A percentile compares a stretch with the other conserved stretches of the same genome.
Evolutionary conservation across 257 asterid species (phyloP).

Genomic region (Solanum clarkiae): DNA sequence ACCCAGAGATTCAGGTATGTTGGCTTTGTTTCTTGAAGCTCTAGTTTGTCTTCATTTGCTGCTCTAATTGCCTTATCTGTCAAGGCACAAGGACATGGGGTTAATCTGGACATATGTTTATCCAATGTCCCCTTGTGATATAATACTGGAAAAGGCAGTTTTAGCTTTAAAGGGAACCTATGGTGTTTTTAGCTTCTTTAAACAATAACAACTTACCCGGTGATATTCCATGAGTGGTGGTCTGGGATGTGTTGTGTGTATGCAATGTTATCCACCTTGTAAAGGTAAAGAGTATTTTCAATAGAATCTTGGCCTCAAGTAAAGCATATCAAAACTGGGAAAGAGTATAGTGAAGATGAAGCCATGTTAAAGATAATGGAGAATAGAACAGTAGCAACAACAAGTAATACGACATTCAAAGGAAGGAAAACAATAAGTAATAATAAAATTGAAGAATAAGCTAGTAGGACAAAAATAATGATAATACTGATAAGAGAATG

Average conservation of each 20-base stretch:
- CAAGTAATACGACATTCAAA: not conserved
- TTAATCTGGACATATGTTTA: not conserved
- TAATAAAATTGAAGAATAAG: not conserved
- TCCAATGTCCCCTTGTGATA: not conserved
- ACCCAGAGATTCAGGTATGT: conserved; percentile 62
- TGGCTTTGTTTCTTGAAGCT: not conserved
- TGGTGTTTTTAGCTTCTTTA: not conserved
- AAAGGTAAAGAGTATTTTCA: not conserved
- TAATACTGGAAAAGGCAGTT: not conserved
- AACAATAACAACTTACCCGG: not conserved
- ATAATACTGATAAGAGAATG: not conserved
- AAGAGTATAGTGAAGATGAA: not conserved
- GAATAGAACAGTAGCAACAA: not conserved
- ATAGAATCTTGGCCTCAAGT: not conserved
- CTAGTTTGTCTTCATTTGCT: not conserved
- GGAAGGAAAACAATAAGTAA: not conserved
- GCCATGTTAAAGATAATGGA: not conserved
- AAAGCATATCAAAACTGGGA: not conserved
- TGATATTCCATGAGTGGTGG: not conserved
- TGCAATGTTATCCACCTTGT: not conserved
- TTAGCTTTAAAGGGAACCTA: not conserved
- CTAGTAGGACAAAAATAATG: not conserved
- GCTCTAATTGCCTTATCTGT: not conserved
- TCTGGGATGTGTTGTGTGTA: not conserved
- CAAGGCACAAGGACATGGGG: not conserved